These are phyloP conservation scores for Bjerkandera adusta DNA, from an alignment of 1,284 basidiomycete species.

Conservation along the genomic window DNA sequence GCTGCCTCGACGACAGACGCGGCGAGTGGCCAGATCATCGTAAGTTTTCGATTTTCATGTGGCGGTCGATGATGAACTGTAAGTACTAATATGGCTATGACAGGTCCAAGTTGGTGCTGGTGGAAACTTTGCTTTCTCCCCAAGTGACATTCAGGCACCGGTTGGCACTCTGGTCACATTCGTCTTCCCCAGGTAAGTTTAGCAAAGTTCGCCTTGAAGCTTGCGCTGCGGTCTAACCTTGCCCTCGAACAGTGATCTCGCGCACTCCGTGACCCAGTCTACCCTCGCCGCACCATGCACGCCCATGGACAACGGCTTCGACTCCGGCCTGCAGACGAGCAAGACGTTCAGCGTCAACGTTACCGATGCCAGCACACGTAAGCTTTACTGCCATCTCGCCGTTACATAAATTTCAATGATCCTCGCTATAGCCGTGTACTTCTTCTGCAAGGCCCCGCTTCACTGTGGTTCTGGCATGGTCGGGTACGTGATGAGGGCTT, in stretches of 20 bases:
- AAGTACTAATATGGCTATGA: constrained; percentile 8
- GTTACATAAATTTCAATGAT: neutral
- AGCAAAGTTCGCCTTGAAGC: too few species aligned
- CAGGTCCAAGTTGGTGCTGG: constrained; percentile 46
- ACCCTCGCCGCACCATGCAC: constrained; percentile 49
- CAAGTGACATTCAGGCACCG: constrained; percentile 44
- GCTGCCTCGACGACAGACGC: constrained; percentile 21
- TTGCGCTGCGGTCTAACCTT: neutral
- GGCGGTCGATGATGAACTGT: neutral
- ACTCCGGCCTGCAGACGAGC: constrained; percentile 22
- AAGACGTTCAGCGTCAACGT: constrained; percentile 48
- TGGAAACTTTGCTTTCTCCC: constrained; percentile 41
- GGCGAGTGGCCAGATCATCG: constrained; percentile 42
- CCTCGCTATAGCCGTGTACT: constrained; percentile 51
- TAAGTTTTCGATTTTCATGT: constrained; percentile 22
- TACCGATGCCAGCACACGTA: constrained; percentile 47
- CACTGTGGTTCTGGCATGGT: constrained; percentile 65
- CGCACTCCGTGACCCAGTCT: constrained; percentile 56
- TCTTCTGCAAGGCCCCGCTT: constrained; percentile 54
- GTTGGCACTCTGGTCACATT: constrained; percentile 52
- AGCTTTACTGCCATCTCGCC: constrained; percentile 16
- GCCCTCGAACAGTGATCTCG: constrained; percentile 10
- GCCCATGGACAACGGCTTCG: constrained; percentile 31
- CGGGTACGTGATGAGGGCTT: constrained; percentile 29
- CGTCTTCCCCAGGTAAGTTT: constrained; percentile 49